Evolutionary conservation across 75 land plant species (phyloP).

Genomic region (Adiantum capillusveneris): DNA sequence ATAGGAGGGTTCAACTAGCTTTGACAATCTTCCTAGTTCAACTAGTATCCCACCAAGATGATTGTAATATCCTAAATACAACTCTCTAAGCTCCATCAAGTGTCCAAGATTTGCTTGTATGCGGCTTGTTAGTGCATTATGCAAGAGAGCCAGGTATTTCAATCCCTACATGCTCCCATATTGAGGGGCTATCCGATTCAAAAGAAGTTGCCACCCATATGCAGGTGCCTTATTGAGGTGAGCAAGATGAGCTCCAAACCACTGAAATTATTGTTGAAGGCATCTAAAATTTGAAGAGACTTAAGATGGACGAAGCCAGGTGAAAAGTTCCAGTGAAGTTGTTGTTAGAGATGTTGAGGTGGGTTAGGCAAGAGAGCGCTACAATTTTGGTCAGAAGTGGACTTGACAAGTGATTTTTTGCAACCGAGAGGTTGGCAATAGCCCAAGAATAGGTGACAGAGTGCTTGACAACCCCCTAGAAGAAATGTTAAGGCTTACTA

Average conservation of each 20-base stretch:
- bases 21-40: constrained; percentile 44
- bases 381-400: constrained; percentile 29
- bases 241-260: constrained; percentile 39
- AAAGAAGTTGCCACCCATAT: constrained; percentile 62
- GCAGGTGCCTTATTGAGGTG: constrained; percentile 29
- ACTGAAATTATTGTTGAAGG: constrained; percentile 62
- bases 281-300: constrained; percentile 38
- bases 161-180: constrained; percentile 40
- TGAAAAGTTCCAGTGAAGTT: too few species aligned
- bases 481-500: constrained; percentile 22
- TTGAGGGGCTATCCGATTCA: constrained; percentile 43
- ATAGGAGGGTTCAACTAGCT: too few species aligned
- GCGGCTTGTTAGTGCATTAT: constrained; percentile 36
- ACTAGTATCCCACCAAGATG: constrained; percentile 53
- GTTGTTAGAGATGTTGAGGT: too few species aligned
- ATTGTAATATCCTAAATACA: constrained; percentile 63
- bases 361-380: constrained; percentile 12
- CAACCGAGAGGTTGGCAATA: too few species aligned
- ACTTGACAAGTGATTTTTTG: too few species aligned
- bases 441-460: constrained; percentile 18
- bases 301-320: constrained; percentile 15
- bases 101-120: constrained; percentile 43
- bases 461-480: constrained; percentile 28
- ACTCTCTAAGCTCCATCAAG: constrained; percentile 31
- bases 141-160: constrained; percentile 40